phyloP scores from a whole-genome alignment of 805 yeast genomes.

The Saccharomycopsis javanensis region DNA sequence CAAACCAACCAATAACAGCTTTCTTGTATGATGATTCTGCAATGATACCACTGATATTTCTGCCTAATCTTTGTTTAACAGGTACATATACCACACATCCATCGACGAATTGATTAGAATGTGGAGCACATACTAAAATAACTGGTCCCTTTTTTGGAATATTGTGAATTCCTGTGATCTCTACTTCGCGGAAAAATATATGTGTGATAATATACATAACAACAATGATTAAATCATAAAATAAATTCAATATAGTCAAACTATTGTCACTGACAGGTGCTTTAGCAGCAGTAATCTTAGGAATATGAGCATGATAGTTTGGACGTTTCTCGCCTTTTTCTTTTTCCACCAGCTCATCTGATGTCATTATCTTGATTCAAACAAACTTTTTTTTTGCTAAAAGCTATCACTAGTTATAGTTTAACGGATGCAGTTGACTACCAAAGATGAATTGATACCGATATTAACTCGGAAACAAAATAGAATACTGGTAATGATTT shows the following conservation, averaged over 20 bases:
- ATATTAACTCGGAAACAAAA: too few species aligned
- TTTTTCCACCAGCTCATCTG: not conserved
- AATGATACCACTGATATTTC: constrained; percentile 28
- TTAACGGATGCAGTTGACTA: too few species aligned
- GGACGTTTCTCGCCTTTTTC: not conserved
- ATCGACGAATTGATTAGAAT: constrained; percentile 82
- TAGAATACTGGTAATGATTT: too few species aligned
- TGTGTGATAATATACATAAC: constrained; percentile 23
- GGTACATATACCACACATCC: constrained; percentile 22
- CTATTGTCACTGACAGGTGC: constrained; percentile 11
- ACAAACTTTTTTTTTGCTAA: too few species aligned
- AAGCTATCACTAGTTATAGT: not conserved
- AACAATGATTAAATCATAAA: constrained; percentile 15
- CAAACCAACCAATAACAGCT: constrained; percentile 62
- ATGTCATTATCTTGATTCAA: not conserved
- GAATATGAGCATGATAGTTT: constrained; percentile 5
- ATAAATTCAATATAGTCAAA: constrained; percentile 13
- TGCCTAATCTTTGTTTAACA: constrained; percentile 13
- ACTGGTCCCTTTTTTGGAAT: constrained; percentile 67
- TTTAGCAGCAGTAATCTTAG: constrained; percentile 19
- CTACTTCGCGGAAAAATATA: constrained; percentile 59
- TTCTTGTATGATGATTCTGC: constrained; percentile 68
- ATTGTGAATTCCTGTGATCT: constrained; percentile 61
- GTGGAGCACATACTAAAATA: constrained; percentile 93
- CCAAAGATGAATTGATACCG: too few species aligned